Base-by-base conservation (phyloP, 495 filamentous ascomycete genomes). In the Daldinia childiae region DNA sequence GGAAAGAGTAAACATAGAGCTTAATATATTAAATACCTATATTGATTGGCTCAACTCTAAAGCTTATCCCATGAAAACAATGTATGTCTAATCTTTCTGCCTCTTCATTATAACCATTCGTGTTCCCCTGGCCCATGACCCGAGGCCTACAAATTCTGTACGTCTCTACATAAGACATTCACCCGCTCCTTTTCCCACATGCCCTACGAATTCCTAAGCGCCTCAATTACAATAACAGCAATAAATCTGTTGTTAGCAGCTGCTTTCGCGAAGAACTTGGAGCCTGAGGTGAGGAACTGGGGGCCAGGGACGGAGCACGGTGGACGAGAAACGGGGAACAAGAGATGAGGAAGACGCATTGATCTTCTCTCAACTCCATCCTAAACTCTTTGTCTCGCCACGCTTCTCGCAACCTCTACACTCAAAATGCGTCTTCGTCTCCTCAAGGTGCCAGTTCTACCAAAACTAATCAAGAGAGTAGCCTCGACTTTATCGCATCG, bases 381-480 rank as follows among this genome's bases (percentile, higher is more conserved):
- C 32, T 19, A 9, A 62, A 34, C 59, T 62, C 64, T 63, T 74
- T 64, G 45, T 67, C 36, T 66, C 61, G 30, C 12, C 21, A 50
- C 64, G 55, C 41, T 67, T 68, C 68, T 65, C 54, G 34, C 26
- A 34, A n/a, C 36, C 62, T 66, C 39, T 32, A 19, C 51, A 43
- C n/a, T 32, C 50, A 68, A 68, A 43, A 73, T 71, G 62, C 63
- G 36, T 65, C 34, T 62, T 27, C 65, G 29, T 36, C 38, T 64
- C 30, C 27, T 15, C n/a, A 65, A 67, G 57, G 59, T 62, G 39
- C 32, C 68, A 43, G 11, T 62, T n/a, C 45, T 74, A 29, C 65
- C 62, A 29, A 76, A 64, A 50, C 76, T 77, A 67, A 76, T 74
- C 17, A 63, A 58, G 59, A 72, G 66, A 68, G 60, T 70, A 76